Evolutionary conservation across 495 filamentous ascomycete species (phyloP).

Genomic region (Penicillium tannophilum): DNA sequence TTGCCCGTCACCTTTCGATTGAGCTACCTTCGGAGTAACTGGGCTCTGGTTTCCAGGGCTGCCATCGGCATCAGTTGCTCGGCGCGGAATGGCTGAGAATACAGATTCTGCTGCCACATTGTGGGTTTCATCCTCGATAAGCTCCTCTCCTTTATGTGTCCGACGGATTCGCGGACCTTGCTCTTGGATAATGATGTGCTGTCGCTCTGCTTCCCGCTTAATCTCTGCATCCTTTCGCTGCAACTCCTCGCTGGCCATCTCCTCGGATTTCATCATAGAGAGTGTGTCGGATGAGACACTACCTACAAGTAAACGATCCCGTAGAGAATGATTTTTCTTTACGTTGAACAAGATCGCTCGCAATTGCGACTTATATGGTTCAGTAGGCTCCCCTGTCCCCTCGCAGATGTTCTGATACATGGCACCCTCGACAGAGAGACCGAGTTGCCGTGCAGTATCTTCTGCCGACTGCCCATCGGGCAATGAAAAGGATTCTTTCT

Average conservation of each 20-base stretch:
- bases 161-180: slow-evolving; percentile 81
- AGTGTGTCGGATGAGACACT: slow-evolving; percentile 70
- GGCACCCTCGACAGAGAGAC: slow-evolving; percentile 74
- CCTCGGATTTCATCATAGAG: slow-evolving; percentile 79
- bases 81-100: slow-evolving; percentile 48
- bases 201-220: slow-evolving; percentile 80
- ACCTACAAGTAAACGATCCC: slow-evolving; percentile 70
- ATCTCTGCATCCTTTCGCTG: slow-evolving; percentile 75
- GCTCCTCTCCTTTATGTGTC: slow-evolving; percentile 94
- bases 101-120: slow-evolving; percentile 49
- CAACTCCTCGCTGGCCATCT: slow-evolving; percentile 89
- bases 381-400: slow-evolving; percentile 50
- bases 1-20: slow-evolving; percentile 29
- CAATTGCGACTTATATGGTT: slow-evolving; percentile 58
- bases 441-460: slow-evolving; percentile 56
- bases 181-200: slow-evolving; percentile 81
- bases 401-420: slow-evolving; percentile 59
- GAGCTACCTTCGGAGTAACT: slow-evolving; percentile 31
- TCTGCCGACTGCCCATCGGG: slow-evolving; percentile 54
- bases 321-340: slow-evolving; percentile 80
- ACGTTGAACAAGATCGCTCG: slow-evolving; percentile 76
- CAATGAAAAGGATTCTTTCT: slow-evolving; percentile 52
- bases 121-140: slow-evolving; percentile 70
- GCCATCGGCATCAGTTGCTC: slow-evolving; percentile 40
- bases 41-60: slow-evolving; percentile 40